Conservation (phyloP, 306 rosid genomes). For the Quercus ilex region DNA sequence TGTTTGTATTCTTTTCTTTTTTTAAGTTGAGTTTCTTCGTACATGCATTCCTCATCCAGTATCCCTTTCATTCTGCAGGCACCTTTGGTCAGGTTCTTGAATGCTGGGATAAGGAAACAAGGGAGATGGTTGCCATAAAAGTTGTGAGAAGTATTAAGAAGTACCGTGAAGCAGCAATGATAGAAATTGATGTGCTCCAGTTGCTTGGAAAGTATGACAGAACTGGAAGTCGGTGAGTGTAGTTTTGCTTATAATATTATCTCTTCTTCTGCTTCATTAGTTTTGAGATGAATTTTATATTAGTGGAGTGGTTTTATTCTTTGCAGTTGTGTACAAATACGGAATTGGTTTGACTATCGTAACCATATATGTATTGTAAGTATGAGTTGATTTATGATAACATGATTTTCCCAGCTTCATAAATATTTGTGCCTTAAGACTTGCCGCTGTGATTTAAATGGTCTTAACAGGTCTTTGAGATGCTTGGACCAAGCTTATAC, state of each 20-base stretch:
- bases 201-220: conserved; percentile 89
- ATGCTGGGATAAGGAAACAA: conserved; percentile 91
- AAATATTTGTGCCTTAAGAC: conserved; percentile 63
- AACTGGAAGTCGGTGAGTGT: conserved; percentile 84
- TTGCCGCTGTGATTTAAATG: conserved; percentile 75
- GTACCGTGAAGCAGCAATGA: conserved; percentile 96
- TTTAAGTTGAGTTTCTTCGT: too few species aligned
- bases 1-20: too few species aligned
- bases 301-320: conserved; percentile 54
- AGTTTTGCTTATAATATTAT: neutral
- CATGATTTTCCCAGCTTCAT: conserved; percentile 72
- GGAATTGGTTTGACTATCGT: conserved; percentile 99
- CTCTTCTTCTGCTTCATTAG: neutral
- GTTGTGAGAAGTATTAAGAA: conserved; percentile 85
- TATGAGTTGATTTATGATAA: conserved; percentile 77
- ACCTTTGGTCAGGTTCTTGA: conserved; percentile 97
- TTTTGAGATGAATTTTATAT: conserved; percentile 61
- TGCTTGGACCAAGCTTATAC: conserved; percentile 99
- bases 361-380: conserved; percentile 99
- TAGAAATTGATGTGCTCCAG: conserved; percentile 86
- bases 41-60: too few species aligned
- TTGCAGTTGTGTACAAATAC: conserved; percentile 99
- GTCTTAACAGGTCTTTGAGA: conserved; percentile 99
- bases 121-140: conserved; percentile 92
- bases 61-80: too few species aligned